phyloP scores from a whole-genome alignment of 805 yeast species.

The Nakazawaea siamensis region DNA sequence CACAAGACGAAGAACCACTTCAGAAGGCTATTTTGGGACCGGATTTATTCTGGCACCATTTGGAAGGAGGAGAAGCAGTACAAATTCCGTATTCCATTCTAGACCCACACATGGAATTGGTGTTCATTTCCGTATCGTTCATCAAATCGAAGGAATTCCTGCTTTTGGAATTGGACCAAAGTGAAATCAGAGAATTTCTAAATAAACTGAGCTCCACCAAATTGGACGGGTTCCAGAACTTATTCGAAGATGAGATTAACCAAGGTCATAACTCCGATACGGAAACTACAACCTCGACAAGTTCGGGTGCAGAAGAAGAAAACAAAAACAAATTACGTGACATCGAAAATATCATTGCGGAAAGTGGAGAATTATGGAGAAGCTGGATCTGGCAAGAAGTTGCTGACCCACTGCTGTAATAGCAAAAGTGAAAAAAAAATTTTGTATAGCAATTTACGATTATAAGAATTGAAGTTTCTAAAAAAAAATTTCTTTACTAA shows the following conservation, averaged over 20 bases:
- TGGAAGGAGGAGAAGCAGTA: conserved; percentile 17
- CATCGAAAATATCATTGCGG: conserved; percentile 64
- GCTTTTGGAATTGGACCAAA: conserved; percentile 80
- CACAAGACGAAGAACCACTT: conserved; percentile 12
- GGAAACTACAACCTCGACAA: neutral
- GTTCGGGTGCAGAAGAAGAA: neutral
- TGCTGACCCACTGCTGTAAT: neutral
- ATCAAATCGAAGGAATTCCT: conserved; percentile 73
- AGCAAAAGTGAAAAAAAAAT: neutral
- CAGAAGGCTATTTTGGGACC: conserved; percentile 33
- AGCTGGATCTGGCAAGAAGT: conserved; percentile 62
- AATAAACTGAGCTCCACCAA: conserved; percentile 45
- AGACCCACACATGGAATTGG: conserved; percentile 69
- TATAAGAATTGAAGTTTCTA: too few species aligned
- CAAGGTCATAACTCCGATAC: conserved; percentile 4
- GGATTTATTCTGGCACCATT: conserved; percentile 56
- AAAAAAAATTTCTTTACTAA: too few species aligned
- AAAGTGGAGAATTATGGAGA: conserved; percentile 86
- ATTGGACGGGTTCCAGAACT: conserved; percentile 23
- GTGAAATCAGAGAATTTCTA: conserved; percentile 76
- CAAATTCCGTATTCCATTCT: conserved; percentile 47
- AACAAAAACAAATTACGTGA: conserved; percentile 25
- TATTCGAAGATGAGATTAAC: conserved; percentile 15
- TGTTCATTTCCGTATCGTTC: conserved; percentile 71
- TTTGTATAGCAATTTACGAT: too few species aligned